Evolutionary conservation across 768 basidiomycete species (phyloP).

Genomic region (Phylloporus rhodoxanthus): DNA sequence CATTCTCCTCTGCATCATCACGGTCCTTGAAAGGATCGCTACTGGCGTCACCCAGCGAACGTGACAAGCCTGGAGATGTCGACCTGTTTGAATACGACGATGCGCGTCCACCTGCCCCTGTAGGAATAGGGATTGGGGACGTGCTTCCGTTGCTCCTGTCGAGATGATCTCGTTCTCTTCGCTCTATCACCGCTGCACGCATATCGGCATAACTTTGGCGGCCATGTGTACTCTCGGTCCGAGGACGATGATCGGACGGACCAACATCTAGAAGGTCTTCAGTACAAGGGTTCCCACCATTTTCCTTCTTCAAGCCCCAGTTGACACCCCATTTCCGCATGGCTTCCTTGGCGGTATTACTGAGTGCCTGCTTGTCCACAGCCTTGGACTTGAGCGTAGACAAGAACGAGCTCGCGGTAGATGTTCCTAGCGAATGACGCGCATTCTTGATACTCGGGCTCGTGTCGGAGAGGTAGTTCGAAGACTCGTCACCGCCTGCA

Average conservation of each 20-base stretch:
- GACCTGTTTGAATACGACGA: conserved; percentile 23
- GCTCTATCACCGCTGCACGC: conserved; percentile 67
- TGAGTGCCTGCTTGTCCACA: conserved; percentile 78
- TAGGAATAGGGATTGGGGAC: conserved; percentile 34
- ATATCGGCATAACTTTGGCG: conserved; percentile 69
- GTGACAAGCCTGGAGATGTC: conserved; percentile 30
- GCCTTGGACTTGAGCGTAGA: conserved; percentile 73
- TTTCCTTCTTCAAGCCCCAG: conserved; percentile 65
- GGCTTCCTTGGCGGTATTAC: conserved; percentile 79
- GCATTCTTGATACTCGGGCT: conserved; percentile 29
- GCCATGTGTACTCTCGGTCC: conserved; percentile 35
- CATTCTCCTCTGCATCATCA: conserved; percentile 23
- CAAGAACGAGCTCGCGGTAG: conserved; percentile 57
- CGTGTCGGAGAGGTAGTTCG: conserved; percentile 32
- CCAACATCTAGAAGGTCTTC: conserved; percentile 44
- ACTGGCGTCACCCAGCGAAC: conserved; percentile 25
- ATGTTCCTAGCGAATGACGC: conserved; percentile 37
- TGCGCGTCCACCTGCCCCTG: conserved; percentile 9
- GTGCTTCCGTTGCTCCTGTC: conserved; percentile 15
- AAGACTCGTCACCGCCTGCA: conserved; percentile 21
- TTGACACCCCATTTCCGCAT: conserved; percentile 91
- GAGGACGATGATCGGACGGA: conserved; percentile 32
- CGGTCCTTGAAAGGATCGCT: conserved; percentile 28
- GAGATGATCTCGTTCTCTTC: conserved; percentile 43
- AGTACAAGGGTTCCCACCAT: conserved; percentile 19